Evolutionary conservation across 2,329 filamentous ascomycete genomes (phyloP), one percentile per base, ranked within the genome.

Genomic region (Colletotrichum gloeosporioides): DNA sequence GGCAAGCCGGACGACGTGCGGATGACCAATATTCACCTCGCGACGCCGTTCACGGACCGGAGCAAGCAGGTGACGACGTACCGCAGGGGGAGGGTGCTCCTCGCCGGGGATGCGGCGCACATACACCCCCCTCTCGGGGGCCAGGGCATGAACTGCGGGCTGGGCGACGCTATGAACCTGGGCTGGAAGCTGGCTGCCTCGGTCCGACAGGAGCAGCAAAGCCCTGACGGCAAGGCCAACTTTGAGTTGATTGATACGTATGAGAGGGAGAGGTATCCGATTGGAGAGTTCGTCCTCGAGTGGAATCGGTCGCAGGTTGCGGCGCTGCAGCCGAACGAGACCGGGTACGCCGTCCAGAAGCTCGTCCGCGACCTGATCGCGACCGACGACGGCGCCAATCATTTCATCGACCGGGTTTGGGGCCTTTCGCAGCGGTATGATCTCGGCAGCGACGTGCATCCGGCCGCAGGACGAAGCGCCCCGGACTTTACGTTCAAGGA

Each of bases 81-180:
- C 93, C 32, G 92, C 91, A 0, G 87, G 89, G 61, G 86, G 16
- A 83, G 87, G 6, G 81, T 87, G 3, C 87, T 90, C 63, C 84
- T 90, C 9, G 87, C 86, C 8, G 88, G 88, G 18, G 89, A 90
- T 72, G 87, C 88, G 9, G 87, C 87, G 27, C 88, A 90, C 73
- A 88, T 87, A 6, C 88, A 89, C 73, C 86, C 83, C 36, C 86
- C 86, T 3, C 84, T 86, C 3, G 88, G 87, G 4, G 88, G 86
- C 1, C 88, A 90, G 78, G 89, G 89, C 3, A 86, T 90, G 84
- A 90, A 90, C 73, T 87, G 87, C 0, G 88, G 88, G 0, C 84
- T 90, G 27, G 86, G 86, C 66, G 88, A 90, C 77, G 87, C 87
- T 3, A 84, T 88, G 62, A 90, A 90, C 62, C 80, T 90, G 5